Conservation (phyloP, 1,284 basidiomycete genomes). For the Ceratobasidium sp. region DNA sequence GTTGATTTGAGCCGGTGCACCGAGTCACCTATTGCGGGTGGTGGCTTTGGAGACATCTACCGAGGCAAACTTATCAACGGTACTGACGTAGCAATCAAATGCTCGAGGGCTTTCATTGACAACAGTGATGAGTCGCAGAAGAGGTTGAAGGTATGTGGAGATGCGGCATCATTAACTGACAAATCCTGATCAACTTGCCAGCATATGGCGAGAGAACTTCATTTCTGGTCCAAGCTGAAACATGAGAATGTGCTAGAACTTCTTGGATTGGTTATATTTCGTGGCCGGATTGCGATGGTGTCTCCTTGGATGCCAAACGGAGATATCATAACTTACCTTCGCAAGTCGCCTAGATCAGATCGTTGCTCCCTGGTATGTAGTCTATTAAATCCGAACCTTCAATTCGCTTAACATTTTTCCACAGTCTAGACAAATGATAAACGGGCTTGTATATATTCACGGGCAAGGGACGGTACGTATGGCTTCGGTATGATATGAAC, state of each 20-base stretch:
- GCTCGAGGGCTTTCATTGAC: background rate
- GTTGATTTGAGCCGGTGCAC: background rate
- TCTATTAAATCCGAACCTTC: background rate
- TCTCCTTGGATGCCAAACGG: slow-evolving; percentile 3
- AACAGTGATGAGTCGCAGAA: background rate
- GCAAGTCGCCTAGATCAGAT: background rate
- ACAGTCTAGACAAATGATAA: background rate
- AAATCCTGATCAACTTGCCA: background rate
- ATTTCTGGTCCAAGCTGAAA: slow-evolving; percentile 11
- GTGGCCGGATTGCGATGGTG: background rate
- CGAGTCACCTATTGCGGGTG: background rate
- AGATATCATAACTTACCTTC: background rate
- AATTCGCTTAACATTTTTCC: too few species aligned
- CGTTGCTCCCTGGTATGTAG: background rate
- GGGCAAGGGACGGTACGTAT: background rate
- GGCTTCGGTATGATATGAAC: background rate
- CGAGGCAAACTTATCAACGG: background rate
- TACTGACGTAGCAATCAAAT: background rate
- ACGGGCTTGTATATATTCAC: background rate
- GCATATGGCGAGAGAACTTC: slow-evolving; percentile 7
- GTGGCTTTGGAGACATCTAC: slow-evolving; percentile 4
- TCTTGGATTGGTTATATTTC: background rate
- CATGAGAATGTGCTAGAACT: background rate
- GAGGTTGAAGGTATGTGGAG: background rate
- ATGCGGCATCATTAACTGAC: too few species aligned